Evolutionary conservation across 371 early-diverging fungal genomes (phyloP).

Genomic region (Zychaea mexicana): DNA sequence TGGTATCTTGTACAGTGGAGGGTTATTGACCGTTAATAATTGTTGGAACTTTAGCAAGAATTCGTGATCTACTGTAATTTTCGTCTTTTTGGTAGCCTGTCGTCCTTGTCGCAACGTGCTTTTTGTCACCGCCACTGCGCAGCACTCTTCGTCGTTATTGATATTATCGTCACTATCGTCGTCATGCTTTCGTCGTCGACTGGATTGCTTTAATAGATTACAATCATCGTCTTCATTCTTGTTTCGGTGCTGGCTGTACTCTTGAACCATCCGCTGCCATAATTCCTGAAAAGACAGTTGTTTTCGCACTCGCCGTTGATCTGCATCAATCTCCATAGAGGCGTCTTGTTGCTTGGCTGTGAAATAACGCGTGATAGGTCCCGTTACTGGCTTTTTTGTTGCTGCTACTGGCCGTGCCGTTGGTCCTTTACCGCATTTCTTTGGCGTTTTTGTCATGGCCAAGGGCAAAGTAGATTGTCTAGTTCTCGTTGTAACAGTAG

Average conservation of each 20-base stretch:
- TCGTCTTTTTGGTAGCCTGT: neutral
- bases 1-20: neutral
- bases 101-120: no score
- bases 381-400: neutral
- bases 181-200: no score
- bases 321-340: neutral
- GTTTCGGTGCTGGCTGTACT: neutral
- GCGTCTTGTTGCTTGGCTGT: neutral
- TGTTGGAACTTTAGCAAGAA: neutral
- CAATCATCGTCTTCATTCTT: neutral
- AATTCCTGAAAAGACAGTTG: neutral
- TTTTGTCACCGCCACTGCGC: neutral
- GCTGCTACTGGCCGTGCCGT: neutral
- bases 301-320: neutral
- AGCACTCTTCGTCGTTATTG: neutral
- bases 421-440: no score
- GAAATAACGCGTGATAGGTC: neutral
- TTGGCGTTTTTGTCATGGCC: neutral
- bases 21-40: neutral
- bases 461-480: neutral
- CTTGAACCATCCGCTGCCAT: neutral
- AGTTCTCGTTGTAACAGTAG: no score
- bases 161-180: neutral
- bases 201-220: no score
- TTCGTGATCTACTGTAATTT: neutral